phyloP scores from a whole-genome alignment of 306 rosid genomes.

The Potentilla sterilis region DNA sequence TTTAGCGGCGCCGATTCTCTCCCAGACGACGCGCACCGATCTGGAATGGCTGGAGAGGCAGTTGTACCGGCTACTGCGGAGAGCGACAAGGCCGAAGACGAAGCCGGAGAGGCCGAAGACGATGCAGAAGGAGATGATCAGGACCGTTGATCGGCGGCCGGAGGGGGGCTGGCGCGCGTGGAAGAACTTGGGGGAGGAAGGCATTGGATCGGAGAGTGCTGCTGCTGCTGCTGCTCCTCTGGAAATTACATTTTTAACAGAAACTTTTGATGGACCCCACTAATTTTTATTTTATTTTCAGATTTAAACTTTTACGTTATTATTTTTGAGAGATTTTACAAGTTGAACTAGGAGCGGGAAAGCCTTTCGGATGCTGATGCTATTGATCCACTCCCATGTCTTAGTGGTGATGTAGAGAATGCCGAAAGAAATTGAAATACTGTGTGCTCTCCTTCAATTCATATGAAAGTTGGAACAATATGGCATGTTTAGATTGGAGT shows the following conservation, averaged over 20 bases:
- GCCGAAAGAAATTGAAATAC: neutral
- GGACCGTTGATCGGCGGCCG: constrained; percentile 48
- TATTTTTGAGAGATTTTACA: too few relatives aligned
- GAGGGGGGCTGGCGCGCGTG: constrained; percentile 42
- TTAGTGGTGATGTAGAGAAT: too few relatives aligned
- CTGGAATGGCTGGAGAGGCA: constrained; percentile 43
- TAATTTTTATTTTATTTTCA: too few relatives aligned
- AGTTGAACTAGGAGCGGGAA: too few relatives aligned
- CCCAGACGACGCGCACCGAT: constrained; percentile 81
- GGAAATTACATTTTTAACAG: neutral
- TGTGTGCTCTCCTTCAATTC: neutral
- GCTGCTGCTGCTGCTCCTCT: neutral
- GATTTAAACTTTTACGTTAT: too few relatives aligned
- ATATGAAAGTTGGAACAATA: neutral
- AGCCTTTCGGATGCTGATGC: too few relatives aligned
- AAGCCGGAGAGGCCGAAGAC: constrained; percentile 47
- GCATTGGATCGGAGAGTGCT: too few relatives aligned
- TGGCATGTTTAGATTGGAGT: neutral
- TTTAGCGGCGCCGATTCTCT: constrained; percentile 24
- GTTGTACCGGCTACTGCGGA: constrained; percentile 16
- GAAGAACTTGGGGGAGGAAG: constrained; percentile 55
- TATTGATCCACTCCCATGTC: too few relatives aligned
- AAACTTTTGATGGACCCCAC: neutral
- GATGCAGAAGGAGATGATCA: constrained; percentile 35
- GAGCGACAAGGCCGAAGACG: constrained; percentile 38